Conservation (phyloP, 2,329 filamentous ascomycete genomes). For the Diaporthe longicolla region DNA sequence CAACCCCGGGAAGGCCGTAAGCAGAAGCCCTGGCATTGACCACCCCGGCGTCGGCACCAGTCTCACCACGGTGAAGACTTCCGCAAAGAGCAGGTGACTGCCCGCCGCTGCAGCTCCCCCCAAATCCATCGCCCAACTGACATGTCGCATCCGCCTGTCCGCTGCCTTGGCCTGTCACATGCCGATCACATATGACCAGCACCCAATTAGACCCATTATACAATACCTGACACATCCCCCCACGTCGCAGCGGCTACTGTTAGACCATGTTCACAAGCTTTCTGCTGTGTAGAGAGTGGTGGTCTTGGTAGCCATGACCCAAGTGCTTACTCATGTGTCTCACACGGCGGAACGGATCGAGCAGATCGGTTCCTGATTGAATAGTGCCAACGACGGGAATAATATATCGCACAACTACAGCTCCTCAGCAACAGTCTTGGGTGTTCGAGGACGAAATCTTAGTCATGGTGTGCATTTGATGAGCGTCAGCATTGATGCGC, state of each 20-base stretch:
- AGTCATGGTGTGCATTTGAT: not conserved
- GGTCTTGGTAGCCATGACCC: not conserved
- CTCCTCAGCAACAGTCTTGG: not conserved
- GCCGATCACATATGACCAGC: not conserved
- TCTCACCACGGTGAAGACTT: slow-evolving; percentile 36
- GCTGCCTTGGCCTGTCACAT: slow-evolving; percentile 6
- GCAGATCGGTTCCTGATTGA: slow-evolving; percentile 21
- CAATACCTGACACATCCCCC: slow-evolving; percentile 15
- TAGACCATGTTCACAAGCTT: not conserved
- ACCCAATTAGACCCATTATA: not conserved
- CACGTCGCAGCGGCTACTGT: not conserved
- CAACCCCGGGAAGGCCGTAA: not conserved
- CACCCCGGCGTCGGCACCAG: not conserved
- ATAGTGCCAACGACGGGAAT: not conserved
- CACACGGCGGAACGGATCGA: slow-evolving; percentile 22
- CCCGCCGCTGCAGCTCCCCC: not conserved
- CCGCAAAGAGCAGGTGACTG: slow-evolving; percentile 35
- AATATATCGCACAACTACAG: not conserved
- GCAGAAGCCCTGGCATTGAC: slow-evolving; percentile 12
- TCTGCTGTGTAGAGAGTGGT: not conserved
- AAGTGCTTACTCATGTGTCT: slow-evolving; percentile 8
- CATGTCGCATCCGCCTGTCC: slow-evolving; percentile 25
- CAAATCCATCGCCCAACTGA: slow-evolving; percentile 3
- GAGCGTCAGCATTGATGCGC: not conserved
- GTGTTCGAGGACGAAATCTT: not conserved